Conservation (phyloP, 2,329 filamentous ascomycete species). For the Rachicladosporium sp. region DNA sequence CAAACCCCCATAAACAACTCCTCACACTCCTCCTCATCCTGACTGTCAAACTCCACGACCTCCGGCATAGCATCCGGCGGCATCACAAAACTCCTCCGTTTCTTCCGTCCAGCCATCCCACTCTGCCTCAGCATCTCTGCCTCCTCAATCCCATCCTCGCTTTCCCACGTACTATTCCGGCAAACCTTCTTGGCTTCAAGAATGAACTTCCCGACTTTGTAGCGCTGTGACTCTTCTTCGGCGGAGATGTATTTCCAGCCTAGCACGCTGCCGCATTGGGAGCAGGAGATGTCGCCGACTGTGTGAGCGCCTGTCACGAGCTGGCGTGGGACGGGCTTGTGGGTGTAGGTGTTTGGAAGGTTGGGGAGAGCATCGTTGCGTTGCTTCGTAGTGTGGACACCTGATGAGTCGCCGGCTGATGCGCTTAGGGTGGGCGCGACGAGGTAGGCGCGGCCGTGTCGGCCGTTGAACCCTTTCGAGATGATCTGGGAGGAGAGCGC, state of each 20-base stretch:
- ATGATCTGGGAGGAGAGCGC: slow-evolving; percentile 46
- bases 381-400: slow-evolving; percentile 12
- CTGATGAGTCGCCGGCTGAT: slow-evolving; percentile 8
- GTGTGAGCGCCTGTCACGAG: slow-evolving; percentile 52
- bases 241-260: slow-evolving; percentile 56
- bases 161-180: slow-evolving; percentile 41
- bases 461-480: slow-evolving; percentile 34
- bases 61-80: slow-evolving; percentile 16
- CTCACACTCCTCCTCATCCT: slow-evolving; percentile 56
- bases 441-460: slow-evolving; percentile 52
- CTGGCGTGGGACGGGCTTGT: slow-evolving; percentile 44
- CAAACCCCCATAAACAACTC: slow-evolving; percentile 52
- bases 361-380: slow-evolving; percentile 21
- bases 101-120: slow-evolving; percentile 10
- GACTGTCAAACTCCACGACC: slow-evolving; percentile 49
- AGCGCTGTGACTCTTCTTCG: slow-evolving; percentile 48
- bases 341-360: slow-evolving; percentile 48
- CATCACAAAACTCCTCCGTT: slow-evolving; percentile 6
- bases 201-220: slow-evolving; percentile 57
- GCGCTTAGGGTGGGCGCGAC: slow-evolving; percentile 35
- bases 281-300: slow-evolving; percentile 48
- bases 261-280: slow-evolving; percentile 42
- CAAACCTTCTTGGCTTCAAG: slow-evolving; percentile 47
- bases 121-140: slow-evolving; percentile 7
- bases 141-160: slow-evolving; percentile 14